These are phyloP conservation scores for Trypanosoma brucei DNA, from an alignment of 208 protist genomes.

Conservation along the genomic window DNA sequence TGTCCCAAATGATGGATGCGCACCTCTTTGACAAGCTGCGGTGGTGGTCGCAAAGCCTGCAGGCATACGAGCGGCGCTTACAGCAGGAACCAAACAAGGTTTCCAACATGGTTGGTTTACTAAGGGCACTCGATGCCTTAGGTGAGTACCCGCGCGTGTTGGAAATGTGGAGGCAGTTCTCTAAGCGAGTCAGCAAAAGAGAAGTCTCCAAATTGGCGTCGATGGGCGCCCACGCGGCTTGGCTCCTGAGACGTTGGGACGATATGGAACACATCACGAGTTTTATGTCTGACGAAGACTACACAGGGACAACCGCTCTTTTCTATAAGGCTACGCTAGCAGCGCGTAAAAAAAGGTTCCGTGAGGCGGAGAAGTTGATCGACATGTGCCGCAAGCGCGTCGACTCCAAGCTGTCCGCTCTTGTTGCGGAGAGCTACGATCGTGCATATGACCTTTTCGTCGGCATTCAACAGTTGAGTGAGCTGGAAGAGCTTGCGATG, in stretches of 20 bases:
- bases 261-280: constrained; percentile 90
- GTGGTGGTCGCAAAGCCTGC: constrained; percentile 97
- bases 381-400: constrained; percentile 87
- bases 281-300: constrained; percentile 86
- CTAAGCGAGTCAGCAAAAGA: constrained; percentile 53
- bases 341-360: constrained; percentile 65
- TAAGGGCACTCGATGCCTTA: constrained; percentile 96
- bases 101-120: constrained; percentile 90
- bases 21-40: constrained; percentile 95
- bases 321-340: constrained; percentile 92
- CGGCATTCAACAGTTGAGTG: constrained; percentile 96
- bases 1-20: constrained; percentile 83
- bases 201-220: constrained; percentile 87
- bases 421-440: constrained; percentile 97
- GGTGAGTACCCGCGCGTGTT: constrained; percentile 92
- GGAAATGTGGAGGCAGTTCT: constrained; percentile 72
- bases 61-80: constrained; percentile 81
- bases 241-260: constrained; percentile 91
- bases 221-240: constrained; percentile 93
- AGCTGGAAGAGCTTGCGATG: constrained; percentile 97
- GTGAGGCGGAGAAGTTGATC: constrained; percentile 79
- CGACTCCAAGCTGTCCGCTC: constrained; percentile 93
- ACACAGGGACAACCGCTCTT: constrained; percentile 81
- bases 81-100: constrained; percentile 80
- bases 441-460: constrained; percentile 97